Evolutionary conservation across 106 monocot genomes (phyloP).

Genomic region (Dendrobium nobile): DNA sequence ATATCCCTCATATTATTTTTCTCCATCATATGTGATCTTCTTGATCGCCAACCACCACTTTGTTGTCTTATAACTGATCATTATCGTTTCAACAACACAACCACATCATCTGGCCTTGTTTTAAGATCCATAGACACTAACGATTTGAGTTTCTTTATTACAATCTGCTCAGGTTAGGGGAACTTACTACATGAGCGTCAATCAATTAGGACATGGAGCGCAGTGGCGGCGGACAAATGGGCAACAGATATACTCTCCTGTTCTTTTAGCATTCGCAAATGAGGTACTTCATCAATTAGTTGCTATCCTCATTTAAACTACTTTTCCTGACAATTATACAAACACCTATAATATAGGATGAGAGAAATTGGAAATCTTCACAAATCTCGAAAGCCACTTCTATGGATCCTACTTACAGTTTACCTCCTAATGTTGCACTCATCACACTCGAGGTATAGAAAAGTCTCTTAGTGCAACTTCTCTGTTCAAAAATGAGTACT

Average conservation of each 20-base stretch:
- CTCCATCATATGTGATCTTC: too few relatives aligned
- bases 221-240: conserved; percentile 74
- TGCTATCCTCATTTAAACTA: neutral
- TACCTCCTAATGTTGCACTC: conserved; percentile 80
- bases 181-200: conserved; percentile 50
- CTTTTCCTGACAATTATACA: neutral
- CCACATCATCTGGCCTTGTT: too few relatives aligned
- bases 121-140: too few relatives aligned
- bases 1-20: too few relatives aligned
- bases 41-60: too few relatives aligned
- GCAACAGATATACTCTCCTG: conserved; percentile 77
- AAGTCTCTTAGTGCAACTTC: neutral
- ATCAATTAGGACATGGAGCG: conserved; percentile 53
- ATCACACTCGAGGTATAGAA: conserved; percentile 65
- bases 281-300: conserved; percentile 31
- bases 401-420: conserved; percentile 50
- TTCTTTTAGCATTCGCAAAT: conserved; percentile 57
- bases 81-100: too few relatives aligned
- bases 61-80: too few relatives aligned
- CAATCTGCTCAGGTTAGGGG: conserved; percentile 37
- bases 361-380: conserved; percentile 53
- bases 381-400: conserved; percentile 21
- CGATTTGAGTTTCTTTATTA: neutral
- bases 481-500: neutral
- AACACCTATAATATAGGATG: conserved; percentile 28